Evolutionary conservation across 805 yeast genomes (phyloP), one percentile per base, ranked within the genome.

Genomic region (Ogataea degrootiae): DNA sequence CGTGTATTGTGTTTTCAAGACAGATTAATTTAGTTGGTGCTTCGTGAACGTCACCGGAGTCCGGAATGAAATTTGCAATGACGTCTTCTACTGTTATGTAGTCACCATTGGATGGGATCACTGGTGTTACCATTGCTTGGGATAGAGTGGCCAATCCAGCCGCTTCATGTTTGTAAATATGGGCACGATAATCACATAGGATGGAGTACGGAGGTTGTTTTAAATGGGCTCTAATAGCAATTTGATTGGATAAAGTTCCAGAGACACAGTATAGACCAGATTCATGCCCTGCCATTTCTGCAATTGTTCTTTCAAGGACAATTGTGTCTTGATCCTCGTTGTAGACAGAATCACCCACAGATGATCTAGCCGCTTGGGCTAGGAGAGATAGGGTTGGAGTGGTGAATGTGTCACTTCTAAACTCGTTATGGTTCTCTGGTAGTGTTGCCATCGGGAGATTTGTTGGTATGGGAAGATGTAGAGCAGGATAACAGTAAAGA

Each of bases 191-290:
- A 65, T 92, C 97, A 70, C 96, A 88, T 42, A 91, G 61, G 23
- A 92, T 73, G n/a, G 91, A 78, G 69, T 83, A 83, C 2, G 96
- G 96, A 16, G 97, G 97, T 60, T 86, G 92, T 51, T 65, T 66
- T 42, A 92, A 69, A 55, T 85, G 87, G 5, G 89, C 72, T 59
- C 97, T 74, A 40, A 91, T 63, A 15, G 85, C 97, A 51, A 91
- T 74, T 68, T 91, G 98, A 68, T 91, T 91, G 11, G 96, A 84
- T 66, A 91, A 67, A 6, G 97, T 92, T 41, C 98, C 97, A 21
- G 95, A 85, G 19, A 83, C 88, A 67, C 95, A 88, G 67, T 75
- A 91, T 44, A 89, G 64, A 12, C 87, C 97, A 1, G 88, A 85
- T 55, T 82, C 87, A 57, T 84, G 87, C 16, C 95, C 96, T 6